Evolutionary conservation across 176 grass and related monocot species (phyloP).

Genomic region (Zizania latifolia): DNA sequence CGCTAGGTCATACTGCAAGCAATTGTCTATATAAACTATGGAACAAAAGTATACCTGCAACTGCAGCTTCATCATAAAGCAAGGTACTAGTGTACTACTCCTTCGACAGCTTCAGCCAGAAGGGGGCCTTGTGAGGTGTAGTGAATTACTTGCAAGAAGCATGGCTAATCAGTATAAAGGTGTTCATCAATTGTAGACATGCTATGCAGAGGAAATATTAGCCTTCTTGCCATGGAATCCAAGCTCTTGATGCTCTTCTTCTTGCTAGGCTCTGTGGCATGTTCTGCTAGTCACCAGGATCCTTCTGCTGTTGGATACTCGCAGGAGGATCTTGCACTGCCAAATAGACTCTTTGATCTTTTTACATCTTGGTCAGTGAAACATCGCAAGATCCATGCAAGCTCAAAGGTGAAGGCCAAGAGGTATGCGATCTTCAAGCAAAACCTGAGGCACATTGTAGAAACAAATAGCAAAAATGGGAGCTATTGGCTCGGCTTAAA

Average conservation of each 20-base stretch:
- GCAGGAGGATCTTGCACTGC: conserved; percentile 38
- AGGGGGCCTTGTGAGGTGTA: conserved; percentile 35
- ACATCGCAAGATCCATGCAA: conserved; percentile 48
- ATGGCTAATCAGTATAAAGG: conserved; percentile 36
- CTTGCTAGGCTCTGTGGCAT: conserved; percentile 26
- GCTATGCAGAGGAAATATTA: conserved; percentile 13
- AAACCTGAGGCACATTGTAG: conserved; percentile 72
- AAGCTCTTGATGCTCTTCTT: conserved; percentile 32
- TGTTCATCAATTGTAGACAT: neutral
- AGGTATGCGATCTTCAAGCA: conserved; percentile 56
- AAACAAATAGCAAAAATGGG: conserved; percentile 48
- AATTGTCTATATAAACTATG: neutral
- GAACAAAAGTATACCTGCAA: conserved; percentile 29
- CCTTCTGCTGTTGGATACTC: conserved; percentile 52
- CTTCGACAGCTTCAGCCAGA: conserved; percentile 48
- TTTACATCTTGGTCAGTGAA: conserved; percentile 51
- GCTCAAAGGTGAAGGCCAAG: conserved; percentile 49
- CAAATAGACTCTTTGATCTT: conserved; percentile 19
- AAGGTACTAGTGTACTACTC: conserved; percentile 42
- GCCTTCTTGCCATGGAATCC: conserved; percentile 37
- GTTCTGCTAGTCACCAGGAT: conserved; percentile 27
- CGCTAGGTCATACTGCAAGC: neutral
- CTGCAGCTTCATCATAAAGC: conserved; percentile 45
- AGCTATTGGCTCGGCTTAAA: conserved; percentile 80
- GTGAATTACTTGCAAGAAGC: conserved; percentile 66